phyloP scores from a whole-genome alignment of 805 yeast genomes.

The Yamadazyma philogaea region DNA sequence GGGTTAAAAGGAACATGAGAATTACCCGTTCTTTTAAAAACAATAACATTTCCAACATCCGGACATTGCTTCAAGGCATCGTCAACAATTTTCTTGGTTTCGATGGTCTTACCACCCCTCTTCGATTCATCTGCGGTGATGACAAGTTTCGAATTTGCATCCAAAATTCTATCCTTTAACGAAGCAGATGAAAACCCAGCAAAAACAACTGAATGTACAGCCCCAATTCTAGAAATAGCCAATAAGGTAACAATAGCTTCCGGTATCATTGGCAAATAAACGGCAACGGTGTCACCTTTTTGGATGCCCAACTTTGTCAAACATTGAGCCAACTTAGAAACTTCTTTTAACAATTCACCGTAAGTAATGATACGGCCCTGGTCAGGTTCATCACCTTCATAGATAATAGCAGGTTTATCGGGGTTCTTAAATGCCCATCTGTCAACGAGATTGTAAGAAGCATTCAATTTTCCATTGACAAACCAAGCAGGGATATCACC shows the following conservation, averaged over 20 bases:
- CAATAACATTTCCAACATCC: slow-evolving; percentile 77
- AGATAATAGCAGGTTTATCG: slow-evolving; percentile 76
- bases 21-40: slow-evolving; percentile 83
- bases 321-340: slow-evolving; percentile 82
- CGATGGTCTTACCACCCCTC: slow-evolving; percentile 92
- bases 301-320: slow-evolving; percentile 80
- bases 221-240: slow-evolving; percentile 92
- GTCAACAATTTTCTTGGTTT: slow-evolving; percentile 91
- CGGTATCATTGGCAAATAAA: slow-evolving; percentile 96
- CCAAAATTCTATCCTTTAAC: slow-evolving; percentile 82
- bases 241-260: slow-evolving; percentile 92
- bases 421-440: slow-evolving; percentile 91
- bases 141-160: slow-evolving; percentile 80
- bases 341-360: slow-evolving; percentile 81
- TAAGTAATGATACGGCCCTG: slow-evolving; percentile 75
- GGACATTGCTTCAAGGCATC: slow-evolving; percentile 81
- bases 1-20: slow-evolving; percentile 65
- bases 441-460: slow-evolving; percentile 90
- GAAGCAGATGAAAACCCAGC: slow-evolving; percentile 97
- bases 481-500: slow-evolving; percentile 91
- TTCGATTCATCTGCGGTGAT: slow-evolving; percentile 94
- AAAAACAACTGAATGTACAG: slow-evolving; percentile 91
- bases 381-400: slow-evolving; percentile 89
- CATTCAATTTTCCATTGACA: slow-evolving; percentile 88
- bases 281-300: slow-evolving; percentile 95